Evolutionary conservation across 768 basidiomycete genomes (phyloP), one percentile per base, ranked within the genome.

Genomic region (Lactifluus hygrophoroides): DNA sequence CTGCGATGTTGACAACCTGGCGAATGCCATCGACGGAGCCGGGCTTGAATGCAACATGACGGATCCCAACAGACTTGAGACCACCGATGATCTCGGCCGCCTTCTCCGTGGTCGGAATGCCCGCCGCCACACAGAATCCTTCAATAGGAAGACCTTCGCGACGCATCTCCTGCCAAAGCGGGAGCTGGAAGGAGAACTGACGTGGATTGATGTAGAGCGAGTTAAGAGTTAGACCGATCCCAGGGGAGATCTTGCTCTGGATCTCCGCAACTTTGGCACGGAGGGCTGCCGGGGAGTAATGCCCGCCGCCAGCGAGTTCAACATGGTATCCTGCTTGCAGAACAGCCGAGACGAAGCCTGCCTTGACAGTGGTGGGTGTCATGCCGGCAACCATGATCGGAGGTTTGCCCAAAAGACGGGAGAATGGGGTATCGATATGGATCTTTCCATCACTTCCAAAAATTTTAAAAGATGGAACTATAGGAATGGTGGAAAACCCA

Each of bases 361-460:
- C 87, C 70, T 94, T 87, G 64, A 99, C 96, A 32, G 96, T 99
- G 1, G 88, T 88, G 0, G 96, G 96, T 0, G 96, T 99, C 96
- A 99, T 98, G 58, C 96, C 96, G 49, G 94, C 95, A 38, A 99
- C 94, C 96, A 98, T 98, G 73, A 99, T 88, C 34, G 96, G 96
- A 3, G 96, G 85, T 75, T 98, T 99, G 66, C 93, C 92, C 43
- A 99, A 73, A 44, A 99, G 81, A 59, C 96, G 90, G 50, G 95
- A 95, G 80, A 97, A 95, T 4, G 93, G 88, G 0, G 95, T 97
- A 71, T 99, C 94, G 66, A 99, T 79, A 71, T 94, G 86, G 53
- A 98, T 75, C 61, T 82, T 85, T 35, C 96, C 96, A 72, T 98
- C 93, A 64, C 90, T 95, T 27, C 35, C 53, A 61, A 52, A 13